Percentiles rank a stretch among this genome's conserved stretches.
Conservation (phyloP, 305 asterid species). For the Lippia alba region DNA sequence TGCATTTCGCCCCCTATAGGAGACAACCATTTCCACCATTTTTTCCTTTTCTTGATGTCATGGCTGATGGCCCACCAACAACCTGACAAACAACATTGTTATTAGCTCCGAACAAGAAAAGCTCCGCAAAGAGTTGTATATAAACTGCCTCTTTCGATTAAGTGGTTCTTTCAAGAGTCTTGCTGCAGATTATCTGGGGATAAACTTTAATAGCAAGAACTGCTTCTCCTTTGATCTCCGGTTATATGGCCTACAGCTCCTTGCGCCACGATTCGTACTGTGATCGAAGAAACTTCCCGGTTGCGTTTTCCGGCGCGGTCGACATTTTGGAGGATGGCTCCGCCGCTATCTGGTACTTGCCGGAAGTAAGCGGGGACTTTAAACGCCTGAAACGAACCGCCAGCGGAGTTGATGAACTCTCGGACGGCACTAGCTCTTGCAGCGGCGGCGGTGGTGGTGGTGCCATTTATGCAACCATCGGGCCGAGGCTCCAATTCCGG, state of each 20-base stretch:
- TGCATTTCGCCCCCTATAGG: constrained; percentile 32
- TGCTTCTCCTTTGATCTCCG: background rate
- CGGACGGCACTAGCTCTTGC: constrained; percentile 35
- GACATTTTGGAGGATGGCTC: constrained; percentile 37
- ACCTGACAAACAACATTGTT: constrained; percentile 38
- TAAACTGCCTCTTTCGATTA: constrained; percentile 40
- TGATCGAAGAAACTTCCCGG: constrained; percentile 30
- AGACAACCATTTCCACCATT: constrained; percentile 28
- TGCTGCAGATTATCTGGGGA: constrained; percentile 30
- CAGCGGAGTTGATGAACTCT: constrained; percentile 40
- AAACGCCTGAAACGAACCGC: constrained; percentile 57
- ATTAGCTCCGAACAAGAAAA: constrained; percentile 47
- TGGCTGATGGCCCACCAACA: too few species aligned
- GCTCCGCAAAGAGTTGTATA: constrained; percentile 31
- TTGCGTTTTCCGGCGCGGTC: constrained; percentile 25
- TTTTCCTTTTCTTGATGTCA: background rate
- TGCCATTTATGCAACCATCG: constrained; percentile 50
- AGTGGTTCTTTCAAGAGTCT: constrained; percentile 72
- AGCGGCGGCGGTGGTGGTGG: constrained; percentile 1
- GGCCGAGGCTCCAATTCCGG: constrained; percentile 60
- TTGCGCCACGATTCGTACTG: constrained; percentile 37
- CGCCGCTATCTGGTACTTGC: constrained; percentile 39
- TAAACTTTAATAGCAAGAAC: background rate
- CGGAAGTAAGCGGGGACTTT: constrained; percentile 41
- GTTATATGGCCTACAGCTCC: constrained; percentile 49